Conservation (phyloP, 2,329 filamentous ascomycete genomes). For the Diplodia intermedia region DNA sequence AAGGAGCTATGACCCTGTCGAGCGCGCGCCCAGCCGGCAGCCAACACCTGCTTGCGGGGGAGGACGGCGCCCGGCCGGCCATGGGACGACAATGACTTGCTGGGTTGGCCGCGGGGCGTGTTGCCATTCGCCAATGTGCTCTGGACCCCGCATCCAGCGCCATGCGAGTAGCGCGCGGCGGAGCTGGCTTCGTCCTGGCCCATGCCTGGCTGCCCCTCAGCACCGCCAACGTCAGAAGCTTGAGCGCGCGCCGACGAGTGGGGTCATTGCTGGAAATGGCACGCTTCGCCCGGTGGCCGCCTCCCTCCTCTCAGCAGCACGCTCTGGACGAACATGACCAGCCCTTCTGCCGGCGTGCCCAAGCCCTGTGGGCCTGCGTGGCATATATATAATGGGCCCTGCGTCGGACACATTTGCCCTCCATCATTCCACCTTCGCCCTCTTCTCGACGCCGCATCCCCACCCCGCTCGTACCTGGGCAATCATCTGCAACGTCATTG, state of each 20-base stretch:
- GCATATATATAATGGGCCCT: conserved; percentile 21
- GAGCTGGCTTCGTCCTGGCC: conserved; percentile 12
- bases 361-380: conserved; percentile 18
- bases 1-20: conserved; percentile 6
- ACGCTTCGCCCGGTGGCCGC: not conserved
- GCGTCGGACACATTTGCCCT: conserved; percentile 16
- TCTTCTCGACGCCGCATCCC: not conserved
- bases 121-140: conserved; percentile 26
- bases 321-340: conserved; percentile 8
- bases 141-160: conserved; percentile 23
- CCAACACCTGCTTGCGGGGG: conserved; percentile 26
- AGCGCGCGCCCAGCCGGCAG: conserved; percentile 1
- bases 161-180: conserved; percentile 10
- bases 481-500: conserved; percentile 26
- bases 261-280: conserved; percentile 19
- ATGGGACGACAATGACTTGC: conserved; percentile 5
- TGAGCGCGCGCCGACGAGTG: conserved; percentile 15
- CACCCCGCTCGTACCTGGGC: conserved; percentile 20
- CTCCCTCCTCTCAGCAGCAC: not conserved
- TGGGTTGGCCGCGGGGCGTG: not conserved
- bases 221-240: conserved; percentile 28
- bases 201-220: conserved; percentile 13
- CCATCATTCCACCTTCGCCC: conserved; percentile 12
- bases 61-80: not conserved
- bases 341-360: conserved; percentile 6